A percentile compares a stretch with the other conserved stretches of the same genome.
Conservation (phyloP, 176 grass and related monocot genomes). For the Pontederia crassipes region DNA sequence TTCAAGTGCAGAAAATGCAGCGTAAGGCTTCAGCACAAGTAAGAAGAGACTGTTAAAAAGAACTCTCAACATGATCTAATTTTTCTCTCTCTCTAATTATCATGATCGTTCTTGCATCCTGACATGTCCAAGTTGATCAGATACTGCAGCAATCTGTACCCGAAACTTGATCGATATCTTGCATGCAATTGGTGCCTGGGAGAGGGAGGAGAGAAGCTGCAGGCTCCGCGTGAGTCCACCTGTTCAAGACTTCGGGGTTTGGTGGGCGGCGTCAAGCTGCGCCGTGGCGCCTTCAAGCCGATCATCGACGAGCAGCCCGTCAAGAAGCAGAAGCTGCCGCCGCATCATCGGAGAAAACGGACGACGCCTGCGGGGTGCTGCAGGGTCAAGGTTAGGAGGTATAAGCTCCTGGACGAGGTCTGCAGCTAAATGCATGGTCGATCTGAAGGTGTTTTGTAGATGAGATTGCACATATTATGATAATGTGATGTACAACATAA, state of each 20-base stretch:
- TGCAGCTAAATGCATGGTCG: not conserved
- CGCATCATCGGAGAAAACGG: not conserved
- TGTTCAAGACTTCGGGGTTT: not conserved
- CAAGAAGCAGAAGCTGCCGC: not conserved
- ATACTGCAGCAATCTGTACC: conserved; percentile 6
- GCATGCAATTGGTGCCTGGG: not conserved
- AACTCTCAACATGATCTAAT: not conserved
- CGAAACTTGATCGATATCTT: not conserved
- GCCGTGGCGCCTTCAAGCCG: not conserved
- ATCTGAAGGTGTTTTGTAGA: no score
- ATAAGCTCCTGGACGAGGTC: not conserved
- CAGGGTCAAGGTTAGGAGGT: not conserved
- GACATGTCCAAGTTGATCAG: not conserved
- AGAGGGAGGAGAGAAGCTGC: not conserved
- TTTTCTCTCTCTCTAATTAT: not conserved
- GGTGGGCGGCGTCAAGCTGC: not conserved
- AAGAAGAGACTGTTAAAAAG: not conserved
- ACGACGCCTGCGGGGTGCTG: not conserved
- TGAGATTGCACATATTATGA: no score
- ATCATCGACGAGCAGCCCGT: not conserved
- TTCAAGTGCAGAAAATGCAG: conserved; percentile 67
- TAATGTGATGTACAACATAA: no score
- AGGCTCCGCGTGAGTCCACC: not conserved
- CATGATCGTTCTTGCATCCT: not conserved
- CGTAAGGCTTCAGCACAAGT: conserved; percentile 58